These are phyloP conservation scores for Coemansia sp. DNA, from an alignment of 192 early-diverging fungal species.

Conservation along the genomic window DNA sequence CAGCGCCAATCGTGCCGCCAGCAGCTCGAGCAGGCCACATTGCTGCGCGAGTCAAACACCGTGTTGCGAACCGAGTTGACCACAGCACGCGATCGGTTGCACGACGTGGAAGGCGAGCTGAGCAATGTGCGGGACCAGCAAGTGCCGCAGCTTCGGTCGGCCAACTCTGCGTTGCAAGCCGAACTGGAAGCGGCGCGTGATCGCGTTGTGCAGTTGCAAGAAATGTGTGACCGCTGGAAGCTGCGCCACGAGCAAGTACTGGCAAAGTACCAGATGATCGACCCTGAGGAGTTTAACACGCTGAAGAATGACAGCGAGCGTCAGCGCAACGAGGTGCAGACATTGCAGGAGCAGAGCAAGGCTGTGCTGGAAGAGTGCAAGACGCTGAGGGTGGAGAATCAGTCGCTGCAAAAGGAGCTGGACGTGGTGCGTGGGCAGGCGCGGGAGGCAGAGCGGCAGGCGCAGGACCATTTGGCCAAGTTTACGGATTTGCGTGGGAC, in stretches of 20 bases:
- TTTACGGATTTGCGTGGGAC: conserved; percentile 30
- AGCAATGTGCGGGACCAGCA: conserved; percentile 58
- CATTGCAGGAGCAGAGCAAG: conserved; percentile 3
- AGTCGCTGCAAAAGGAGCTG: conserved; percentile 7
- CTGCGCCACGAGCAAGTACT: conserved; percentile 70
- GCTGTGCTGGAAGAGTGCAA: conserved; percentile 1
- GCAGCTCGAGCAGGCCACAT: conserved; percentile 64
- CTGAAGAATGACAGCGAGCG: conserved; percentile 59
- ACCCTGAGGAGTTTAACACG: conserved; percentile 73
- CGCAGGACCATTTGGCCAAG: conserved; percentile 24
- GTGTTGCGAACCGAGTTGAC: conserved; percentile 64
- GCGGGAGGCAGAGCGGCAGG: conserved; percentile 5
- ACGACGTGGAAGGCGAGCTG: conserved; percentile 50
- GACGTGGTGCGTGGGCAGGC: background rate
- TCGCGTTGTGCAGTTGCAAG: conserved; percentile 56
- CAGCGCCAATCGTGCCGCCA: conserved; percentile 64
- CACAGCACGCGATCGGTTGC: conserved; percentile 19
- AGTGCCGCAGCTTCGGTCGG: conserved; percentile 53
- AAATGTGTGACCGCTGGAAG: conserved; percentile 73
- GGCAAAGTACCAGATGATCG: conserved; percentile 76
- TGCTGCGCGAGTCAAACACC: conserved; percentile 78
- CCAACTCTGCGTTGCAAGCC: conserved; percentile 51
- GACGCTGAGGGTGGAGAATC: conserved; percentile 20
- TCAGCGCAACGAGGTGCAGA: conserved; percentile 20
- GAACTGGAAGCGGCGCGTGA: conserved; percentile 62